Evolutionary conservation across 129 eudicot species (phyloP).

Genomic region (Artemisia argyi): DNA sequence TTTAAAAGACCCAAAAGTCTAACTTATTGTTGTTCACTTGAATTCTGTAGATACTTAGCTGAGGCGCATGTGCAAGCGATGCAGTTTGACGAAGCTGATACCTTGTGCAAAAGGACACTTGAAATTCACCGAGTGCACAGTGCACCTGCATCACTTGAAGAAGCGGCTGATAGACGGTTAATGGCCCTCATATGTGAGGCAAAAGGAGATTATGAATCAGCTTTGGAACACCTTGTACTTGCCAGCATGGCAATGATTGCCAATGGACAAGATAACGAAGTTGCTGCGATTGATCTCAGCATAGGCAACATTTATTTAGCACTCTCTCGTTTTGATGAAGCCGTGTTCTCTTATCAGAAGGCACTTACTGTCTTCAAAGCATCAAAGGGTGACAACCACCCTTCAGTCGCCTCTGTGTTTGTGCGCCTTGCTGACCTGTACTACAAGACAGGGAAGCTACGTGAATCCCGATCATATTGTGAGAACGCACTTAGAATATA

Average conservation of each 20-base stretch:
- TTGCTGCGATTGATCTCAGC: conserved; percentile 94
- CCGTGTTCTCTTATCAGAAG: conserved; percentile 96
- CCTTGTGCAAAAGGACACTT: conserved; percentile 79
- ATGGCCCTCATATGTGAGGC: conserved; percentile 99
- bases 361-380: conserved; percentile 97
- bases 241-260: conserved; percentile 99
- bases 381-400: conserved; percentile 95
- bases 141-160: conserved; percentile 96
- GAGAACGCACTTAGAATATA: conserved; percentile 90
- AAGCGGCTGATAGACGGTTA: conserved; percentile 94
- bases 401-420: conserved; percentile 92
- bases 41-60: conserved; percentile 74
- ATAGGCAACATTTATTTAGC: conserved; percentile 88
- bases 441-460: conserved; percentile 90
- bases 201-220: conserved; percentile 87
- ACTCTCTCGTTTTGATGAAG: conserved; percentile 92
- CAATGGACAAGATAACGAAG: conserved; percentile 93
- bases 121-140: conserved; percentile 97
- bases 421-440: conserved; percentile 90
- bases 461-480: conserved; percentile 89
- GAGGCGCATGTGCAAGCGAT: conserved; percentile 99
- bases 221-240: conserved; percentile 95
- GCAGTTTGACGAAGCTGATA: conserved; percentile 96
- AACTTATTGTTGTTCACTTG: conserved; percentile 6
- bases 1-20: not conserved